Evolutionary conservation across 1,284 basidiomycete species (phyloP).

Genomic region (Abortiporus biennis): DNA sequence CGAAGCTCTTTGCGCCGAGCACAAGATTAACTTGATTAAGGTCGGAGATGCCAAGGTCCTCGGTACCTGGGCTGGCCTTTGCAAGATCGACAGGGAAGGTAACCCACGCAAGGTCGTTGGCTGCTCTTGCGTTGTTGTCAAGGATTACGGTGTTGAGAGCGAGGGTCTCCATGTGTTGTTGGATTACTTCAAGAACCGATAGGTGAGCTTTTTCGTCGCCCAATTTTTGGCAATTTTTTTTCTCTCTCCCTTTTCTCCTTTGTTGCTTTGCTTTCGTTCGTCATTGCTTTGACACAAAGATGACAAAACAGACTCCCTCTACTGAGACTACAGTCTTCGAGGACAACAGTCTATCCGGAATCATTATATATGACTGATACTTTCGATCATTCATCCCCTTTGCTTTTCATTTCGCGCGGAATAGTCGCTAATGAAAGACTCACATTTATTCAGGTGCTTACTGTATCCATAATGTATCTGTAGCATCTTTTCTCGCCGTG

Average conservation of each 20-base stretch:
- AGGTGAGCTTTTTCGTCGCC: conserved; percentile 28
- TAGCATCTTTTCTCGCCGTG: too few species aligned
- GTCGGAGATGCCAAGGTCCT: conserved; percentile 97
- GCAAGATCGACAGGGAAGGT: conserved; percentile 99
- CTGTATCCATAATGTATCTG: too few species aligned
- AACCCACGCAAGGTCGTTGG: conserved; percentile 97
- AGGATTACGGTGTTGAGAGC: conserved; percentile 95
- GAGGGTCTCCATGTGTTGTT: conserved; percentile 96
- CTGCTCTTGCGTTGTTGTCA: conserved; percentile 97
- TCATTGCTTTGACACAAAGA: too few species aligned
- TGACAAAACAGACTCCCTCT: conserved; percentile 87
- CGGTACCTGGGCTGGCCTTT: conserved; percentile 97
- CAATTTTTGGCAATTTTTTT: conserved; percentile 4
- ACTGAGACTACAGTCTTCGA: conserved; percentile 61
- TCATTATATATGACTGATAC: conserved; percentile 72
- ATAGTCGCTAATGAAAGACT: too few species aligned
- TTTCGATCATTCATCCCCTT: too few species aligned
- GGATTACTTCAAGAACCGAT: conserved; percentile 95
- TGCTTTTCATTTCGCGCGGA: too few species aligned
- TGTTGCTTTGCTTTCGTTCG: too few species aligned
- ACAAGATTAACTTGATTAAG: conserved; percentile 99
- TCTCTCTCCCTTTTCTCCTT: neutral
- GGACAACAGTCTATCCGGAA: conserved; percentile 81
- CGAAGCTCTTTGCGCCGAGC: conserved; percentile 97
- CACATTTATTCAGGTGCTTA: too few species aligned